Evolutionary conservation across 768 basidiomycete genomes (phyloP).

Genomic region (Psilocybe cubensis): DNA sequence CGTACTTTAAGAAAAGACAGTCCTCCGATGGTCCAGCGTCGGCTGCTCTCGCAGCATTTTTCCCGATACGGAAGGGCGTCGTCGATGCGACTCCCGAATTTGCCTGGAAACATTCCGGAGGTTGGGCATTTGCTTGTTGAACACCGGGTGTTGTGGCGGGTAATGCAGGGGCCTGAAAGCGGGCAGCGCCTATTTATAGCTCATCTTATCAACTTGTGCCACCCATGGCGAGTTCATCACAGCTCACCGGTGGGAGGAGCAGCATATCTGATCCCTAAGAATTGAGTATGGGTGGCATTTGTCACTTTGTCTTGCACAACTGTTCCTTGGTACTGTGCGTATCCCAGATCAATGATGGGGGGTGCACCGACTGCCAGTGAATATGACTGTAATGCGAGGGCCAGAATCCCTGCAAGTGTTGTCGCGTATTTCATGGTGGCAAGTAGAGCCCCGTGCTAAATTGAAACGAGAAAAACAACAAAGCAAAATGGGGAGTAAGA

Average conservation of each 20-base stretch:
- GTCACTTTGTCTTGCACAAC: constrained; percentile 21
- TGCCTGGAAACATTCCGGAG: constrained; percentile 36
- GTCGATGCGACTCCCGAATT: constrained; percentile 30
- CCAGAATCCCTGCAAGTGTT: background rate
- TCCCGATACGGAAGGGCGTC: constrained; percentile 29
- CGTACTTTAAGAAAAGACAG: constrained; percentile 44
- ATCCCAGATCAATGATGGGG: constrained; percentile 46
- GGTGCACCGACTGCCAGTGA: constrained; percentile 1
- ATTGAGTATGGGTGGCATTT: constrained; percentile 37
- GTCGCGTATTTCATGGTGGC: too few species aligned
- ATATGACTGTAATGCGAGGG: background rate
- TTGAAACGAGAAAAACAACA: too few species aligned
- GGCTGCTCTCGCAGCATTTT: background rate
- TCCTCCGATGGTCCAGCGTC: constrained; percentile 34
- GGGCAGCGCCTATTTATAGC: constrained; percentile 28
- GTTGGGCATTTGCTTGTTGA: constrained; percentile 35
- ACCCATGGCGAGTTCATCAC: background rate
- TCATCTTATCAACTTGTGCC: background rate
- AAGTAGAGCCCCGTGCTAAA: background rate
- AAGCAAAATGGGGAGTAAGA: too few species aligned
- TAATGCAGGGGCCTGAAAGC: constrained; percentile 38
- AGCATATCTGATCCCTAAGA: constrained; percentile 54
- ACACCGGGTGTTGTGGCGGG: constrained; percentile 33
- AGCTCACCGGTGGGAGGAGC: constrained; percentile 48
- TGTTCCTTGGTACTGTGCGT: constrained; percentile 46